Percentiles rank a stretch among this genome's conserved stretches.
Evolutionary conservation across 2,329 filamentous ascomycete species (phyloP).

Genomic region (Fusarium sublunatum): DNA sequence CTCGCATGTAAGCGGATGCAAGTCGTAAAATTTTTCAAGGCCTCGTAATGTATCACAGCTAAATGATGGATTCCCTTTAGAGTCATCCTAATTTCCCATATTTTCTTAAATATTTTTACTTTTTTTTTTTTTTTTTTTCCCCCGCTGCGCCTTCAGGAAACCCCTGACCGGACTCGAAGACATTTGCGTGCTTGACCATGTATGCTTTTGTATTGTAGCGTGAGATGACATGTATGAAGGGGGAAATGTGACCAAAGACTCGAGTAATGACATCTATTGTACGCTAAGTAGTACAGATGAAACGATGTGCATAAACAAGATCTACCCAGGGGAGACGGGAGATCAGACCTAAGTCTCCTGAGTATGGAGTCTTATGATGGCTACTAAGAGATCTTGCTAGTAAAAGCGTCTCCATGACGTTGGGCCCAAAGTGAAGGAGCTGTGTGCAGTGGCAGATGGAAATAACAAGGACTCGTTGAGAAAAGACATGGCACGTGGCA

Average conservation of each 20-base stretch:
- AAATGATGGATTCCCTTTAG: not conserved
- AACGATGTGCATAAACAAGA: not conserved
- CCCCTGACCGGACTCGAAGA: not conserved
- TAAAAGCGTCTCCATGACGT: conserved; percentile 10
- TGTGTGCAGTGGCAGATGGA: conserved; percentile 11
- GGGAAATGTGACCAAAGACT: conserved; percentile 3
- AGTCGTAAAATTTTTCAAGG: conserved; percentile 11
- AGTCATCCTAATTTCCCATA: not conserved
- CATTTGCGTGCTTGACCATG: not conserved
- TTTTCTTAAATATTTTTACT: conserved; percentile 1
- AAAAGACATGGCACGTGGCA: conserved; percentile 32
- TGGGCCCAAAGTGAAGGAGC: not conserved
- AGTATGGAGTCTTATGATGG: not conserved
- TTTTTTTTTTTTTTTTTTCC: conserved; percentile 31
- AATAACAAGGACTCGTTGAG: conserved; percentile 13
- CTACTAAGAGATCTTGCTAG: not conserved
- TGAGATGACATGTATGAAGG: conserved; percentile 3
- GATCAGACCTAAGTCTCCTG: conserved; percentile 1
- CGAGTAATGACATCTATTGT: not conserved
- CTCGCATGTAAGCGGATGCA: conserved; percentile 3
- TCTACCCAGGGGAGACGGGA: not conserved
- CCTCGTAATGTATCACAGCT: not conserved
- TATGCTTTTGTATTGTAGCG: not conserved
- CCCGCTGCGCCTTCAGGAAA: conserved; percentile 2
- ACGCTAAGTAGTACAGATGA: conserved; percentile 2